phyloP scores from a whole-genome alignment of 2,329 filamentous ascomycete species.

The Hymenoscyphus occultus region DNA sequence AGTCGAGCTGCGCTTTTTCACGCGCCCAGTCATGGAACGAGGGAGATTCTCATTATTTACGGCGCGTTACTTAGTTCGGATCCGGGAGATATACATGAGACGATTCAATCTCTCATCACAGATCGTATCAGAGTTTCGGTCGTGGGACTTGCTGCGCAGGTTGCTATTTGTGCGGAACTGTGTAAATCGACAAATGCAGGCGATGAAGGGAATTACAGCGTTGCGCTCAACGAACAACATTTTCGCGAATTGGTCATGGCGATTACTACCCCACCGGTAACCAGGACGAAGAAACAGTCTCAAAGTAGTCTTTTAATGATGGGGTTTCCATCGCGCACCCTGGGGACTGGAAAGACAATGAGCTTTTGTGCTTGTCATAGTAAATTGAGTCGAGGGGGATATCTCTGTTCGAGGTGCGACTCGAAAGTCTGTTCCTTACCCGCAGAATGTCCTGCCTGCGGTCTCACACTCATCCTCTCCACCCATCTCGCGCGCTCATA shows the following conservation, averaged over 20 bases:
- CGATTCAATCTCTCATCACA: slow-evolving; percentile 71
- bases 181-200: slow-evolving; percentile 84
- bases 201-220: slow-evolving; percentile 71
- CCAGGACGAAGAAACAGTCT: slow-evolving; percentile 59
- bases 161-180: slow-evolving; percentile 88
- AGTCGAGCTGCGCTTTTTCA: slow-evolving; percentile 88
- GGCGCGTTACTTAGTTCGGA: slow-evolving; percentile 88
- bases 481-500: slow-evolving; percentile 93
- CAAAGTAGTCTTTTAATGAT: slow-evolving; percentile 81
- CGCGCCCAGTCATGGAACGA: slow-evolving; percentile 86
- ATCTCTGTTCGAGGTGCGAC: slow-evolving; percentile 83
- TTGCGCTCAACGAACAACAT: slow-evolving; percentile 83
- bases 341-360: slow-evolving; percentile 61
- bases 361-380: slow-evolving; percentile 92
- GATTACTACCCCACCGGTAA: slow-evolving; percentile 84
- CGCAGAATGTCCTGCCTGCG: slow-evolving; percentile 85
- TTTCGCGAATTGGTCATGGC: slow-evolving; percentile 86
- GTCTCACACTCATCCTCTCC: slow-evolving; percentile 87
- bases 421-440: slow-evolving; percentile 88
- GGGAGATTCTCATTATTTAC: slow-evolving; percentile 89
- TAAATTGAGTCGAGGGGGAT: slow-evolving; percentile 76
- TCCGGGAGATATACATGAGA: slow-evolving; percentile 92
- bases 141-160: slow-evolving; percentile 85
- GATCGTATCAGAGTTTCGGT: slow-evolving; percentile 86
- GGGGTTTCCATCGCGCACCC: slow-evolving; percentile 88